These are phyloP conservation scores for Flueggea neowawraea DNA, from an alignment of 441 rosid species.

Conservation along the genomic window DNA sequence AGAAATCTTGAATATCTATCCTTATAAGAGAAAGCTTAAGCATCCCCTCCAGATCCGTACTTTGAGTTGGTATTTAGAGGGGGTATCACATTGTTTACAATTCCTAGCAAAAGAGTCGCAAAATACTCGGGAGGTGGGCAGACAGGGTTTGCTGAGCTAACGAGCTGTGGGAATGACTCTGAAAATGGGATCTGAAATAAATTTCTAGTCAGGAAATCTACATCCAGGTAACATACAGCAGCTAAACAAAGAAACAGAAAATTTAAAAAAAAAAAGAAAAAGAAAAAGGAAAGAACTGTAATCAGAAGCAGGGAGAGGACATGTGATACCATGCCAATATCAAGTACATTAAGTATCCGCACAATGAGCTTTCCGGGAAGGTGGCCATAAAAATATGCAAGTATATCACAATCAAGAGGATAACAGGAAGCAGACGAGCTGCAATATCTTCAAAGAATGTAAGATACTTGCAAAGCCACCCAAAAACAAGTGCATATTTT, in stretches of 20 bases:
- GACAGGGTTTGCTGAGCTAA: constrained; percentile 58
- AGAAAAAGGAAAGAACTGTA: neutral
- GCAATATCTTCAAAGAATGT: constrained; percentile 93
- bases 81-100: constrained; percentile 93
- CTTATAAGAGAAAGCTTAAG: constrained; percentile 34
- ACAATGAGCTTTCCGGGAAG: constrained; percentile 79
- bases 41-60: constrained; percentile 62
- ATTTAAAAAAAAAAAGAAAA: constrained; percentile 5
- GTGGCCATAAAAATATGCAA: constrained; percentile 93
- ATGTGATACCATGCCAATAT: constrained; percentile 70
- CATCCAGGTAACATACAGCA: neutral
- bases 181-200: constrained; percentile 86
- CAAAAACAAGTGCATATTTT: too few species aligned
- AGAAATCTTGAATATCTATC: too few species aligned
- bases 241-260: constrained; percentile 2
- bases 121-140: constrained; percentile 97
- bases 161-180: constrained; percentile 88
- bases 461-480: constrained; percentile 59
- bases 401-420: constrained; percentile 90
- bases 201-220: neutral
- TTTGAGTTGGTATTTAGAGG: constrained; percentile 71
- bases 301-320: constrained; percentile 5
- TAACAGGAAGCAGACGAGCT: constrained; percentile 88
- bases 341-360: constrained; percentile 75
- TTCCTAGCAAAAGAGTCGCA: constrained; percentile 77